Conservation (phyloP, 805 yeast genomes). For the Candida berthetii region DNA sequence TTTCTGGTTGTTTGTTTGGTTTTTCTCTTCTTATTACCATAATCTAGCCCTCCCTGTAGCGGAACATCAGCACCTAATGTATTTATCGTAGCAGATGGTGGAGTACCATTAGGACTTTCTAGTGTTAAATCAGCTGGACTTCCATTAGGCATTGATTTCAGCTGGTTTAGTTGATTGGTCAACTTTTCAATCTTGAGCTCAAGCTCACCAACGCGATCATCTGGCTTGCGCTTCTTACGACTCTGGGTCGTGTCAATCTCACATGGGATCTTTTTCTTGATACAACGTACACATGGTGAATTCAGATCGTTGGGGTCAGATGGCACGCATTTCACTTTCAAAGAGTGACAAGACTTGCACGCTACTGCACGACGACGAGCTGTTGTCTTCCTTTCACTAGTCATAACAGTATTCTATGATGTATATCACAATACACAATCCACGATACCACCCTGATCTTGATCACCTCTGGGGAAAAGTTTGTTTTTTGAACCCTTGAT, state of each 20-base stretch:
- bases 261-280: slow-evolving; percentile 57
- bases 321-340: slow-evolving; percentile 83
- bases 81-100: neutral
- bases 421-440: no score
- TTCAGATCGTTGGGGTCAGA: slow-evolving; percentile 47
- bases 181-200: slow-evolving; percentile 22
- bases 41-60: neutral
- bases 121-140: neutral
- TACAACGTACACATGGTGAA: slow-evolving; percentile 71
- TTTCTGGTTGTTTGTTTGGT: neutral
- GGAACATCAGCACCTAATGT: neutral
- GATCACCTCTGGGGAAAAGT: no score
- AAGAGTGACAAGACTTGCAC: slow-evolving; percentile 70
- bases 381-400: neutral
- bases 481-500: no score
- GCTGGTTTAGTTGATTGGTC: slow-evolving; percentile 9
- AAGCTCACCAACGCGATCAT: slow-evolving; percentile 23
- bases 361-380: slow-evolving; percentile 36
- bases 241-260: slow-evolving; percentile 57
- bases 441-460: no score
- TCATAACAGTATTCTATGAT: neutral
- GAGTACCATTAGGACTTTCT: neutral
- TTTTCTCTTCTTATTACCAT: neutral
- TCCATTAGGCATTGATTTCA: neutral
- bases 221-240: slow-evolving; percentile 32